phyloP scores from a whole-genome alignment of 352 stramenopile species.

The Phytophthora ohioensis region DNA sequence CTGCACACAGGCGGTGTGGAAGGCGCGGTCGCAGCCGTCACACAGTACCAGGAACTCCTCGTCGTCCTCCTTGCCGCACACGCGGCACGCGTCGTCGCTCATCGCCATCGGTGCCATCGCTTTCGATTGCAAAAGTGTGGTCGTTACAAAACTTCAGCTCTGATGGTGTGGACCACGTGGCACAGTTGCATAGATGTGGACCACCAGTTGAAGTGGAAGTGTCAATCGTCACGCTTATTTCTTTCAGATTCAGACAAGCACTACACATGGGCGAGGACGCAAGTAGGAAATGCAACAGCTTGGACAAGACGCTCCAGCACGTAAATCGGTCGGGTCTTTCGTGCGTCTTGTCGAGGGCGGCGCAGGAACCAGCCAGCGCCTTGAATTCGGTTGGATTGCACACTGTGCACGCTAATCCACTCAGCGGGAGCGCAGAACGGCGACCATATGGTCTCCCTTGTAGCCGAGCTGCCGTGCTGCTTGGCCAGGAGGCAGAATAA shows the following conservation, averaged over 20 bases:
- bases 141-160: slow-evolving; percentile 13
- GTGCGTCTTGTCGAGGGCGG: slow-evolving; percentile 14
- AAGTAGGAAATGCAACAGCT: slow-evolving; percentile 16
- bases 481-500: slow-evolving; percentile 74
- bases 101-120: slow-evolving; percentile 45
- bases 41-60: slow-evolving; percentile 85
- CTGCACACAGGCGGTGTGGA: slow-evolving; percentile 77
- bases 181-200: slow-evolving; percentile 11
- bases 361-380: slow-evolving; percentile 6
- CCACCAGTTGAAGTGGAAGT: slow-evolving; percentile 21
- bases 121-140: slow-evolving; percentile 17
- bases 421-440: slow-evolving; percentile 61
- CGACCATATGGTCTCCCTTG: slow-evolving; percentile 74
- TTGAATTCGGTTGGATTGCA: neutral
- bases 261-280: slow-evolving; percentile 19
- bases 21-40: slow-evolving; percentile 80
- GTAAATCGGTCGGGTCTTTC: slow-evolving; percentile 4
- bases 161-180: slow-evolving; percentile 29
- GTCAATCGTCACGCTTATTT: slow-evolving; percentile 5
- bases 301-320: slow-evolving; percentile 13
- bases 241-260: slow-evolving; percentile 5
- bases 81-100: slow-evolving; percentile 80
- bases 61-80: slow-evolving; percentile 79
- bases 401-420: neutral
- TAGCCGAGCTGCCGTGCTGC: slow-evolving; percentile 76